Evolutionary conservation across 306 rosid species (phyloP).

Genomic region (Prunus padus): DNA sequence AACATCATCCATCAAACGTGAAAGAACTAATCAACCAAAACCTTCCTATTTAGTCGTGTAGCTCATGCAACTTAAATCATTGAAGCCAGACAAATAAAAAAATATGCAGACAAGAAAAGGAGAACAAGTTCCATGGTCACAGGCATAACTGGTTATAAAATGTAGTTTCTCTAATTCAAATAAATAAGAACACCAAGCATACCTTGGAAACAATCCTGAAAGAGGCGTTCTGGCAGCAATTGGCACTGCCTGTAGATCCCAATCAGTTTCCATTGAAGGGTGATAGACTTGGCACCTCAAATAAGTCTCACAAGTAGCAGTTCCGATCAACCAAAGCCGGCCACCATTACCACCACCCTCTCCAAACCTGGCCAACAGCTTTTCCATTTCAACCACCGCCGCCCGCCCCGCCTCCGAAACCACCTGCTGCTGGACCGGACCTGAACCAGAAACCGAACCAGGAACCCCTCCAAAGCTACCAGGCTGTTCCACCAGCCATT

Average conservation of each 20-base stretch:
- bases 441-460: constrained; percentile 43
- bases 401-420: constrained; percentile 73
- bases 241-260: constrained; percentile 98
- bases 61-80: neutral
- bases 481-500: constrained; percentile 89
- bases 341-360: constrained; percentile 32
- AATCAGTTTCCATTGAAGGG: constrained; percentile 93
- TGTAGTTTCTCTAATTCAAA: neutral
- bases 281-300: constrained; percentile 99
- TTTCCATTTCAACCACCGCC: constrained; percentile 75
- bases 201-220: constrained; percentile 77
- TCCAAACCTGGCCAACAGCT: constrained; percentile 56
- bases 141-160: neutral
- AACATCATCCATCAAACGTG: constrained; percentile 5
- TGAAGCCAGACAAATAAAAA: neutral
- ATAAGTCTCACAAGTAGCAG: constrained; percentile 96
- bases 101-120: neutral
- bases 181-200: constrained; percentile 12
- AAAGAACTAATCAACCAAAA: neutral
- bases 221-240: constrained; percentile 63
- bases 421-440: constrained; percentile 50
- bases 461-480: constrained; percentile 36
- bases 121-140: neutral
- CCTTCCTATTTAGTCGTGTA: neutral
- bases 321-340: constrained; percentile 81